These are phyloP conservation scores for Lentinula boryana DNA, from an alignment of 768 basidiomycete genomes.

Conservation along the genomic window DNA sequence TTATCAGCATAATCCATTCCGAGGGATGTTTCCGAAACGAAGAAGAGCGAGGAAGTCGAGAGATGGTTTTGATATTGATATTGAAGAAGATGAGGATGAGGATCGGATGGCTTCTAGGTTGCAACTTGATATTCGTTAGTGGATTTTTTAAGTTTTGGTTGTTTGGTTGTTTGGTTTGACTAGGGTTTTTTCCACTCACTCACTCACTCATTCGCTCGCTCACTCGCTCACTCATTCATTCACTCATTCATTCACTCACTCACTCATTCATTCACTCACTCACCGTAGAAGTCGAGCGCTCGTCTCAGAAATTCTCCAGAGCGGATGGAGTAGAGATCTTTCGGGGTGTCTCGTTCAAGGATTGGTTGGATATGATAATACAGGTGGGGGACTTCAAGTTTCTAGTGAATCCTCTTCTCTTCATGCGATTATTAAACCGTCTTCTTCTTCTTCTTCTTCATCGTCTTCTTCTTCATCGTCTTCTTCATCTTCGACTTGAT, in stretches of 20 bases:
- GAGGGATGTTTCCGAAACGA: slow-evolving; percentile 61
- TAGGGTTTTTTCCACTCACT: no score
- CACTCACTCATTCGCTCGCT: no score
- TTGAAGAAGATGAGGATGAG: no score
- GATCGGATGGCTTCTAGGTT: slow-evolving; percentile 72
- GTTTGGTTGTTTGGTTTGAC: no score
- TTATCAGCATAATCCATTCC: slow-evolving; percentile 45
- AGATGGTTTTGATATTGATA: slow-evolving; percentile 32
- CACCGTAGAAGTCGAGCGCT: slow-evolving; percentile 48
- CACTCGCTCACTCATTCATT: no score
- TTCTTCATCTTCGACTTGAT: background rate
- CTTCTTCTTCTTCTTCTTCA: no score
- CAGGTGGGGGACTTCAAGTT: slow-evolving; percentile 68
- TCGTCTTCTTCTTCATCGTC: no score
- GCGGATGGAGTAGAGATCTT: slow-evolving; percentile 58
- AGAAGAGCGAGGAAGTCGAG: slow-evolving; percentile 26
- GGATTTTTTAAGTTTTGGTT: no score
- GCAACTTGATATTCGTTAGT: slow-evolving; percentile 66
- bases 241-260: no score
- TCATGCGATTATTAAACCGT: background rate
- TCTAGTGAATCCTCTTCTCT: background rate
- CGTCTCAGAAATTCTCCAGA: slow-evolving; percentile 41
- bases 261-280: background rate
- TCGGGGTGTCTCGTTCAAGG: slow-evolving; percentile 75
- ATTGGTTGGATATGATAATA: slow-evolving; percentile 83